These are phyloP conservation scores for Botrytis aclada DNA, from an alignment of 2,329 filamentous ascomycete genomes.

Conservation along the genomic window DNA sequence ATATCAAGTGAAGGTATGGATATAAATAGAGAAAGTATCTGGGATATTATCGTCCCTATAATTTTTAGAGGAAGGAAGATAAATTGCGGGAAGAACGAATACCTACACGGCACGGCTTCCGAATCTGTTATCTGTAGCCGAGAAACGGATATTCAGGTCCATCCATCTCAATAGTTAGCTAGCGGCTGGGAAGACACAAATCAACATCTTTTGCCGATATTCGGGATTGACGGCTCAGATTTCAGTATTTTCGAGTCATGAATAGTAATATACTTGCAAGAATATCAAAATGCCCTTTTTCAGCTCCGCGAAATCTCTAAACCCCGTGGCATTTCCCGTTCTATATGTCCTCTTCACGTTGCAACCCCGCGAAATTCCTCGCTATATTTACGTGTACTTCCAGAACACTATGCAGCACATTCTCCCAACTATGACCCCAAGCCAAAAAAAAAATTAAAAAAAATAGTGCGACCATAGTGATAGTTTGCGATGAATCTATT, in stretches of 20 bases:
- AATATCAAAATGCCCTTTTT: neutral
- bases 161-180: neutral
- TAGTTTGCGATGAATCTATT: no score
- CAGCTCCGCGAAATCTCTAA: neutral
- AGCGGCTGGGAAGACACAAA: fast-evolving
- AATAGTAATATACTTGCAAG: neutral
- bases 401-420: no score
- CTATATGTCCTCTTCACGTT: neutral
- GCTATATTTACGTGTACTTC: no score
- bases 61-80: neutral
- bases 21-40: neutral
- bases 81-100: neutral
- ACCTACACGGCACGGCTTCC: neutral
- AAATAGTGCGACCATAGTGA: no score
- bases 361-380: no score
- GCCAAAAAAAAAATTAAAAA: no score
- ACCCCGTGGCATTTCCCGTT: neutral
- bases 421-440: no score
- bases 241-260: fast-evolving
- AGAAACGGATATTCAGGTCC: neutral
- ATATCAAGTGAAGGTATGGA: neutral
- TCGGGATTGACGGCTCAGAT: neutral
- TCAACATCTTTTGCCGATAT: neutral
- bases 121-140: neutral
- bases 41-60: fast-evolving